Base-by-base conservation (phyloP, 2,329 filamentous ascomycete species). In the Aspergillus sp. region DNA sequence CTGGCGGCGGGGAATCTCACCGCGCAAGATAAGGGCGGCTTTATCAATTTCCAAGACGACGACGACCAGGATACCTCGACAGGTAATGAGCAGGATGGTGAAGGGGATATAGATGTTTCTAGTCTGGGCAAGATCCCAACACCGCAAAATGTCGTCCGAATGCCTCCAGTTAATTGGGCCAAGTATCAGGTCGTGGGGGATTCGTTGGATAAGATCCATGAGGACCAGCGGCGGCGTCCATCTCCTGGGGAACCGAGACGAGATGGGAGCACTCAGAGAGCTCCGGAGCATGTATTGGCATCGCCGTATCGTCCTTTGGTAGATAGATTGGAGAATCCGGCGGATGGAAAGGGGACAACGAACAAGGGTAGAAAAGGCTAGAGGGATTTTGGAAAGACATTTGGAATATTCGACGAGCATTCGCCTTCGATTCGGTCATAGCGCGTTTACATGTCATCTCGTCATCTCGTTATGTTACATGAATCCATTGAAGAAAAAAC, bases 171-270 rank as follows among this genome's bases (percentile, higher is more conserved):
- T 59, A 95, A 96, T 71, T 97, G 91, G 91, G 81, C 83, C 9
- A 90, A 95, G 61, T 97, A 97, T 65, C 88, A 88, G 55, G 77
- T 96, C n/a, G 82, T 93, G 3, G 90, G 89, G 39, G 85, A 88
- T 47, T 81, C 88, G 1, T 74, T 96, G 31, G 89, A 96, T 65
- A 86, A 83, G 62, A 73, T 96, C 50, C 90, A 96, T 63, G 78
- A 82, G 40, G 87, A 95, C 59, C 90, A 96, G 68, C 70, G 83
- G 41, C 69, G 72, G 39, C 77, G 79, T 42, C 90, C 89, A 1
- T 62, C 59, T 11, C 46, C 66, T 6, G 65, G 69, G 7, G 72
- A 70, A 58, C 52, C 71, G 54, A 43, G 64, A 50, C 61, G 59
- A 19, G 61, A 69, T 43, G 60, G 64, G 7, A 46, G 53, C 26